phyloP scores from a whole-genome alignment of 2,329 filamentous ascomycete species.

The Fusarium sp. region DNA sequence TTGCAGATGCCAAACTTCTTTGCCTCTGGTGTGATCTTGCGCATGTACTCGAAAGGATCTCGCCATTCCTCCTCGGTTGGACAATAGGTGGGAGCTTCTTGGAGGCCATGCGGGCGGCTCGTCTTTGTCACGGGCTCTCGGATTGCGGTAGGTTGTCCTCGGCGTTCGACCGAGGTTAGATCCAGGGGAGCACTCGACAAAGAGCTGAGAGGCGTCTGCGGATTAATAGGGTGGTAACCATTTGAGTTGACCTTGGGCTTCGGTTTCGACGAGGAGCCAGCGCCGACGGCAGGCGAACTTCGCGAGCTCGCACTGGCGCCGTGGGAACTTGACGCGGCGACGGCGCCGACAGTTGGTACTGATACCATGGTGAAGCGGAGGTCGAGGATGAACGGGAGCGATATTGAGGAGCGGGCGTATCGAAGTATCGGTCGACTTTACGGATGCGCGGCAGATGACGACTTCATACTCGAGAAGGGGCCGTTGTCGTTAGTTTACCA shows the following conservation, averaged over 20 bases:
- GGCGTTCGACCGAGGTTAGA: constrained; percentile 89
- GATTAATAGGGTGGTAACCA: constrained; percentile 64
- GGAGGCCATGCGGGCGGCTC: constrained; percentile 83
- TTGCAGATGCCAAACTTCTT: constrained; percentile 93
- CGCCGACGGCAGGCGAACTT: constrained; percentile 62
- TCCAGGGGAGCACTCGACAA: constrained; percentile 77
- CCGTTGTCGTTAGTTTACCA: constrained; percentile 41
- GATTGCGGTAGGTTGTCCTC: constrained; percentile 82
- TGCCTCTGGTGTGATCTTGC: constrained; percentile 89
- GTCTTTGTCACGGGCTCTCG: constrained; percentile 83
- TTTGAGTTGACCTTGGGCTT: constrained; percentile 67
- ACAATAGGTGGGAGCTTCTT: constrained; percentile 90
- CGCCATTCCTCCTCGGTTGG: constrained; percentile 95
- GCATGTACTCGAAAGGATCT: constrained; percentile 93
- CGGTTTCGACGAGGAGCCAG: constrained; percentile 57
- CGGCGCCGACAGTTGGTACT: constrained; percentile 53
- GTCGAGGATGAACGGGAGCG: neutral
- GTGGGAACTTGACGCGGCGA: constrained; percentile 50
- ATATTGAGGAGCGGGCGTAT: constrained; percentile 11
- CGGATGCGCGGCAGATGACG: constrained; percentile 34
- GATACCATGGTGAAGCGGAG: constrained; percentile 53
- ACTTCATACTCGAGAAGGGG: constrained; percentile 42
- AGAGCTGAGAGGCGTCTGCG: constrained; percentile 65
- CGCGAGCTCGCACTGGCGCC: constrained; percentile 64
- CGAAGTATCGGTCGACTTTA: constrained; percentile 34